Conservation (phyloP, 306 rosid genomes). For the Myrica gale region DNA sequence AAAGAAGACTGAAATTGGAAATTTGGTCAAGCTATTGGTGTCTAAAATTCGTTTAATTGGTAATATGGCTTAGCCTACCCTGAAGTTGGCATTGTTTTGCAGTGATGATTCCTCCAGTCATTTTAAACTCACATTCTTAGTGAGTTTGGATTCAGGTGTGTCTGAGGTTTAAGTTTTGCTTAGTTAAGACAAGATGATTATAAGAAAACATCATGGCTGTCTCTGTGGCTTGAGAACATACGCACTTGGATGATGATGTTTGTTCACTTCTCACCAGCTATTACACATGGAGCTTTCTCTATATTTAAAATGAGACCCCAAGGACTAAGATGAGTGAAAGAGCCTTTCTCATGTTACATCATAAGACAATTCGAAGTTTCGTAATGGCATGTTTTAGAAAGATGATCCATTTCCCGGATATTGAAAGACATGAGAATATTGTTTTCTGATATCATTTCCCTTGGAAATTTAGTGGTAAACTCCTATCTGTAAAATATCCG, state of each 20-base stretch:
- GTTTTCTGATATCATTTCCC: neutral
- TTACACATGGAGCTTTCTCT: neutral
- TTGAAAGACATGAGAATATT: neutral
- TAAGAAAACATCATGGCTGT: neutral
- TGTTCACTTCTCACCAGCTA: too few species aligned
- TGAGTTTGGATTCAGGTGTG: neutral
- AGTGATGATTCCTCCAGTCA: neutral
- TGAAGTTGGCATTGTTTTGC: neutral
- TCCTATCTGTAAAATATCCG: neutral
- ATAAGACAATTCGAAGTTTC: neutral
- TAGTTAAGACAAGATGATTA: neutral
- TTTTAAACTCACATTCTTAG: too few species aligned
- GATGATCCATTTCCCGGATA: neutral
- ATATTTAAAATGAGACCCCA: neutral
- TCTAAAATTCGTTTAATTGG: neutral
- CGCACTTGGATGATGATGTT: too few species aligned
- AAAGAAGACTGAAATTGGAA: neutral
- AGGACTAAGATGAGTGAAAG: neutral
- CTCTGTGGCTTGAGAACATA: neutral
- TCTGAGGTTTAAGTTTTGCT: neutral
- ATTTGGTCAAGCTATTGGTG: neutral
- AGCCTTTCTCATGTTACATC: neutral
- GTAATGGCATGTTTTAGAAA: neutral
- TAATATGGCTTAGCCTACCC: neutral
- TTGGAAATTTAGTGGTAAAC: neutral